Base-by-base conservation (phyloP, 106 monocot species). In the Xerophyta viscosa region DNA sequence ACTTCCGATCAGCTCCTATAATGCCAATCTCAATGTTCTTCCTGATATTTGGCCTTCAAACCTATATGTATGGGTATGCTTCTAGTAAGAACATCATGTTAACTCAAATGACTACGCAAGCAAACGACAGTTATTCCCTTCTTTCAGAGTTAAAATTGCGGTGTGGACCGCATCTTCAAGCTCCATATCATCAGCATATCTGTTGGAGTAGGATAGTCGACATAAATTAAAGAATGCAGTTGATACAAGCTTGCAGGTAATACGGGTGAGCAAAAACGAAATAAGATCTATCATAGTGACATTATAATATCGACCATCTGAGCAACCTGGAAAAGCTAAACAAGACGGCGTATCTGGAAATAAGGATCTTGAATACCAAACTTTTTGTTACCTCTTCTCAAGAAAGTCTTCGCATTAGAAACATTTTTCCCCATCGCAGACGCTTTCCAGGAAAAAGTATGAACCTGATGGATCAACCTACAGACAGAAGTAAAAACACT, bases 341-440 rank as follows among this genome's bases (percentile, higher is more conserved):
- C n/a, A n/a, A n/a, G n/a, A n/a, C n/a, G n/a, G n/a, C n/a, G n/a
- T n/a, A n/a, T n/a, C n/a, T n/a, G n/a, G n/a, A n/a, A n/a, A n/a
- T n/a, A n/a, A n/a, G n/a, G n/a, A n/a, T n/a, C n/a, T n/a, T n/a
- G n/a, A n/a, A n/a, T n/a, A n/a, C n/a, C n/a, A n/a, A n/a, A n/a
- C n/a, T 12, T 1, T n/a, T 39, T 7, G 22, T 15, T 69, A 87
- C 87, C 87, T 74, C 57, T 87, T 87, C 56, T 98, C 96, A 58
- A 98, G 96, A 69, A 98, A 98, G 96, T 98, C 63, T 98, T 98
- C 25, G 89, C 89, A 77, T 98, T 98, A 51, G 96, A 98, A 27
- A 98, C 89, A 65, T 98, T 98, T 66, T 98, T 98, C n/a, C 96
- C 96, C 96, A 89, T 98, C 28, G 96, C 96, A 27, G 96, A 98